Evolutionary conservation across 225 moss, liverwort and hornwort genomes (phyloP), one percentile per base, ranked within the genome.

Genomic region (Climacium dendroides): DNA sequence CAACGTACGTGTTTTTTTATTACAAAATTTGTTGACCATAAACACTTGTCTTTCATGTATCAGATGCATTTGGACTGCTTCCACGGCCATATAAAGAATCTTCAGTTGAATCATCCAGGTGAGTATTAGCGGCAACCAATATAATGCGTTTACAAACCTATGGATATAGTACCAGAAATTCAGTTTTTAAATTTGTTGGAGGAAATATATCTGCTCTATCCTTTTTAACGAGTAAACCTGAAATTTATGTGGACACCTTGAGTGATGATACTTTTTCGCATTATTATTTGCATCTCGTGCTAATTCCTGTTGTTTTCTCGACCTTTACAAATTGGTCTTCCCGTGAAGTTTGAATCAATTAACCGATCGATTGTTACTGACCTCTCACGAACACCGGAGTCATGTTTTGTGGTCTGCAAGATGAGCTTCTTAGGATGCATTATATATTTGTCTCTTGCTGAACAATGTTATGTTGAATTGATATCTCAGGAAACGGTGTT

Each of bases 401-500:
- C 61, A 43, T 79, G 32, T 87, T 87, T 85, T 72, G 58, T 89
- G 57, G 35, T 74, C 39, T 82, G 17, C 58, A 66, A 64, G 60
- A 57, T 84, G 26, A 62, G 45, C 61, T 41, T 48, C 66, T 79
- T 57, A n/a, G 52, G 41, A 88, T 74, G 61, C 29, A 24, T 24
- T 50, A 28, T 71, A 60, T 84, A 43, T 58, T 82, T 50, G 28
- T 64, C 53, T 88, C 69, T 87, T 63, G 52, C 81, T 30, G 39
- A 80, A 39, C 57, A 63, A 34, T 66, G 30, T 70, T 35, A 58
- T 26, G 65, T 85, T 88, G 74, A 52, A 43, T 86, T 41, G 41
- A 57, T 86, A 64, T 81, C 64, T 81, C 93, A 97, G 98, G 98
- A 77, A 92, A 89, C 81, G 95, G 92, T 78, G 92, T 98, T 64